These are phyloP conservation scores for Cladosporium sp. DNA, from an alignment of 2,329 filamentous ascomycete genomes.

Conservation along the genomic window DNA sequence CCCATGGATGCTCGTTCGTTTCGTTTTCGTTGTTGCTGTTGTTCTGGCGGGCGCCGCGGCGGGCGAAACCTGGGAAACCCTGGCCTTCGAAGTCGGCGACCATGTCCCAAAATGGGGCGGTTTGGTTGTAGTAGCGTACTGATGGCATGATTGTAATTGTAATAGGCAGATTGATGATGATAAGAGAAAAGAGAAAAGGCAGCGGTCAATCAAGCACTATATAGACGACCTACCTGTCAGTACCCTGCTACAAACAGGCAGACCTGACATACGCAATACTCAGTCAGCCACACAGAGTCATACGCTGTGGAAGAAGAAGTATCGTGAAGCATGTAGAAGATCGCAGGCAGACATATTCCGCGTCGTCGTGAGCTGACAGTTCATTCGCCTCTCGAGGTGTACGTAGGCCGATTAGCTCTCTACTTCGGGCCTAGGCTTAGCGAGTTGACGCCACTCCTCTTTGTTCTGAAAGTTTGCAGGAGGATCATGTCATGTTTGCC, in stretches of 20 bases:
- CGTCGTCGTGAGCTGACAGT: slow-evolving; percentile 1
- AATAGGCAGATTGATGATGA: background rate
- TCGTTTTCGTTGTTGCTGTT: slow-evolving; percentile 23
- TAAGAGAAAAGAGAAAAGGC: background rate
- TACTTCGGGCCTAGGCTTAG: background rate
- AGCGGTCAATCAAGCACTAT: slow-evolving; percentile 1
- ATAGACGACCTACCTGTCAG: background rate
- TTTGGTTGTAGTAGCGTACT: slow-evolving; percentile 50
- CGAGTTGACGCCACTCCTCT: too few species aligned
- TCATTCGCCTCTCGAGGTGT: slow-evolving; percentile 7
- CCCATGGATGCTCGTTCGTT: slow-evolving; percentile 17
- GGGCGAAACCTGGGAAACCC: slow-evolving; percentile 40
- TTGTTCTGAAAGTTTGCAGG: too few species aligned
- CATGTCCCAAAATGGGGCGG: slow-evolving; percentile 55
- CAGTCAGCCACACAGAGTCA: slow-evolving; percentile 6
- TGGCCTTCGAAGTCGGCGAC: slow-evolving; percentile 47
- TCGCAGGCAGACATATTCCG: slow-evolving; percentile 11
- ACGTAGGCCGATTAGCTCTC: slow-evolving; percentile 8
- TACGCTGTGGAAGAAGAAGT: background rate
- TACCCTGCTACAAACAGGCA: slow-evolving; percentile 1
- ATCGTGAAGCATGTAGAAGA: slow-evolving; percentile 10
- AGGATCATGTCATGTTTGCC: too few species aligned
- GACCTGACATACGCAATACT: slow-evolving; percentile 6
- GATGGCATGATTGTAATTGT: slow-evolving; percentile 50
- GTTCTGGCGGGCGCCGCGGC: slow-evolving; percentile 27